phyloP scores from a whole-genome alignment of 345 rosid genomes.

The Euphorbia peplus region DNA sequence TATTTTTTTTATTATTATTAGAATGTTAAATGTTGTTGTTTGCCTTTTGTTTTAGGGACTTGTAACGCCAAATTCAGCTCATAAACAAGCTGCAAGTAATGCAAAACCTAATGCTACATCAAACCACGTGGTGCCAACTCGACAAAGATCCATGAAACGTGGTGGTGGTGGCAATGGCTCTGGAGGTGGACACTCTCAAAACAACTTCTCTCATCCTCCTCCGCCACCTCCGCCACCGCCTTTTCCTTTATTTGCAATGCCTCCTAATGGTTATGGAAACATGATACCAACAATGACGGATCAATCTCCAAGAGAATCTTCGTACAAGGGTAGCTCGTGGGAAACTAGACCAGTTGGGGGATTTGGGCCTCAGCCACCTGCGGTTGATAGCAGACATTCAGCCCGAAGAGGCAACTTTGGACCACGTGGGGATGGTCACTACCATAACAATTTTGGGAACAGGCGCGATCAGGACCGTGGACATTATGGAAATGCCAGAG shows the following conservation, averaged over 20 bases:
- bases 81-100: constrained; percentile 31
- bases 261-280: constrained; percentile 34
- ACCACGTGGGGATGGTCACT: constrained; percentile 45
- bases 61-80: constrained; percentile 27
- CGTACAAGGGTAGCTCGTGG: constrained; percentile 40
- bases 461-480: constrained; percentile 55
- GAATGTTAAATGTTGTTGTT: too few relatives aligned
- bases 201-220: constrained; percentile 29
- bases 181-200: constrained; percentile 34
- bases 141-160: constrained; percentile 39
- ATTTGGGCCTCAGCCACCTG: constrained; percentile 38
- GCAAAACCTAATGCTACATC: constrained; percentile 34
- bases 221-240: constrained; percentile 41
- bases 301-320: constrained; percentile 36
- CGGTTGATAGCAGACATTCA: constrained; percentile 37
- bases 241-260: constrained; percentile 29
- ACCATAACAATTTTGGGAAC: constrained; percentile 38
- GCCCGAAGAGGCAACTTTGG: constrained; percentile 51
- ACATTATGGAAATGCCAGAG: constrained; percentile 44
- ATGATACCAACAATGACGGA: constrained; percentile 32
- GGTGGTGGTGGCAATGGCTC: constrained; percentile 25
- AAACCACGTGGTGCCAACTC: constrained; percentile 28
- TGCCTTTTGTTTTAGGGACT: constrained; percentile 26
- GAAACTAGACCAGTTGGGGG: constrained; percentile 42
- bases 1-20: too few relatives aligned